Conservation (phyloP, 2,329 filamentous ascomycete species). For the Annulohypoxylon truncatum region DNA sequence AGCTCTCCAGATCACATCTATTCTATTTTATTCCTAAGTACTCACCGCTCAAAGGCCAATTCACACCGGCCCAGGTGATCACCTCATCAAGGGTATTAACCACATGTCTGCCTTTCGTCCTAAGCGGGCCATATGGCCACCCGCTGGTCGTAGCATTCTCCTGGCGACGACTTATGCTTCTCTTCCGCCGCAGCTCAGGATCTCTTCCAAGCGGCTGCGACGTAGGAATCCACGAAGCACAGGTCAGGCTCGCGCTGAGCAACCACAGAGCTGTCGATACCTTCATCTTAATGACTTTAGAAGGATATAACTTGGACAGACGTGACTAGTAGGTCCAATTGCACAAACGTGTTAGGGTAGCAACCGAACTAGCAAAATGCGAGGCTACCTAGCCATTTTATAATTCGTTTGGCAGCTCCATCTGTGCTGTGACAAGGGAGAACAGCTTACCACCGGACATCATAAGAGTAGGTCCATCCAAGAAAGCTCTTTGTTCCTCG, state of each 20-base stretch:
- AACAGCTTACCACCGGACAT: conserved; percentile 1
- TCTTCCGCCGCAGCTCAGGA: conserved; percentile 27
- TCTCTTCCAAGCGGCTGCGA: conserved; percentile 18
- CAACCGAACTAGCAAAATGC: neutral
- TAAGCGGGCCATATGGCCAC: conserved; percentile 56
- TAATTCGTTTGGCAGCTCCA: conserved; percentile 4
- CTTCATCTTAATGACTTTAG: conserved; percentile 33
- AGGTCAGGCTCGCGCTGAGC: conserved; percentile 32
- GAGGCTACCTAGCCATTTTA: conserved; percentile 18
- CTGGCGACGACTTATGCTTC: conserved; percentile 18
- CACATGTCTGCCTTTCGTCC: conserved; percentile 53
- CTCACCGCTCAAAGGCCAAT: conserved; percentile 53
- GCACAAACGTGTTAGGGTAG: neutral
- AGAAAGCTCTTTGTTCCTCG: conserved; percentile 23
- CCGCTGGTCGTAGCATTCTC: conserved; percentile 39
- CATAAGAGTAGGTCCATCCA: conserved; percentile 7
- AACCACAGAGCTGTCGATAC: conserved; percentile 21
- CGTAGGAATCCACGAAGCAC: conserved; percentile 36
- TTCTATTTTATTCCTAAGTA: neutral
- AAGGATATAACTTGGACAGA: conserved; percentile 8
- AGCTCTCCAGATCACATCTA: neutral
- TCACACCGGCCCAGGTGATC: conserved; percentile 53
- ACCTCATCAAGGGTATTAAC: conserved; percentile 53
- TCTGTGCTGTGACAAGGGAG: neutral
- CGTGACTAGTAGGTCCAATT: neutral